Evolutionary conservation across 108 stramenopile genomes (phyloP).

Genomic region (Fragilaria radians): DNA sequence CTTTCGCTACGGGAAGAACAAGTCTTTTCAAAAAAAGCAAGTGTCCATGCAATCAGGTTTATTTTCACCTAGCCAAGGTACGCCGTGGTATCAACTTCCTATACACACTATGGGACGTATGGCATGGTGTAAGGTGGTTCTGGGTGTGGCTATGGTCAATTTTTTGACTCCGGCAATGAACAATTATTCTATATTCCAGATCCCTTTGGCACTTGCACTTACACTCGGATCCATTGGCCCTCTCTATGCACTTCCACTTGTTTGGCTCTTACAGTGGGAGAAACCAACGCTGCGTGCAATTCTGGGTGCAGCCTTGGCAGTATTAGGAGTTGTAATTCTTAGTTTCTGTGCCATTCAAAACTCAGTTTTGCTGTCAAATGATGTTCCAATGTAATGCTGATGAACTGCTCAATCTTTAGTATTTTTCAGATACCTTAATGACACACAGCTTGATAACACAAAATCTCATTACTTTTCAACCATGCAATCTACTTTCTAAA

Average conservation of each 20-base stretch:
- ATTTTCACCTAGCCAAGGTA: background rate
- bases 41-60: no score
- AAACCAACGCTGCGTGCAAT: slow-evolving; percentile 31
- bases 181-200: slow-evolving; percentile 83
- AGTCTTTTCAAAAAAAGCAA: no score
- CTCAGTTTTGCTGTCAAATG: no score
- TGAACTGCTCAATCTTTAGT: no score
- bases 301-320: slow-evolving; percentile 45
- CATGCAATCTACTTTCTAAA: no score
- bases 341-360: no score
- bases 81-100: slow-evolving; percentile 50
- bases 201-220: slow-evolving; percentile 62
- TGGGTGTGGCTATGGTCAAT: slow-evolving; percentile 74
- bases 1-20: no score
- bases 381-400: no score
- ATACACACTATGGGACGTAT: slow-evolving; percentile 17
- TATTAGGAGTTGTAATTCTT: slow-evolving; percentile 56
- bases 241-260: slow-evolving; percentile 60
- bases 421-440: no score
- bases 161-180: slow-evolving; percentile 68
- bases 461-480: no score
- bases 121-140: slow-evolving; percentile 44
- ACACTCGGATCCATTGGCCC: slow-evolving; percentile 74
- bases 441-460: no score
- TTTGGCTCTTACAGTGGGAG: slow-evolving; percentile 35